Base-by-base conservation (phyloP, 129 eudicot species). In the Escallonia rubra region DNA sequence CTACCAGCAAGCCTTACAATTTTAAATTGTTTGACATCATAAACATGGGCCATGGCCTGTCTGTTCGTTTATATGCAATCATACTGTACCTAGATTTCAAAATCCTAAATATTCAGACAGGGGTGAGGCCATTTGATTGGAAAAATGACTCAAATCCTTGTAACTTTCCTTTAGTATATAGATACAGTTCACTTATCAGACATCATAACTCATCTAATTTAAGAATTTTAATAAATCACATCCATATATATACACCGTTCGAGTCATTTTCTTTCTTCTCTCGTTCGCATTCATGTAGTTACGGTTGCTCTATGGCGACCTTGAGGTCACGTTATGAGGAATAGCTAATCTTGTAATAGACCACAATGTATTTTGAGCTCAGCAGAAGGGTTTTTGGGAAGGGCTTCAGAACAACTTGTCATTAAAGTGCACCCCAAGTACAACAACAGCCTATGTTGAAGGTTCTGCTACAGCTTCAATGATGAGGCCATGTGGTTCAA, bases 401-500 rank as follows among this genome's bases (percentile, higher is more conserved):
- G 68, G 57, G 3, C 23, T 8, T 2, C 5, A 64, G 44, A 4
- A 34, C 11, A 23, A 23, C 3, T 23, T 16, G 15, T 43, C 40
- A 46, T 46, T 63, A 63, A 62, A 62, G 13, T 42, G 34, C 34
- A 23, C 34, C 34, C 34, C 34, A 63, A 63, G 41, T 14, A 15
- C 5, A 55, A 6, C 7, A 46, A 46, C 2, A 15, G 70, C 61
- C 40, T 42, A 43, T 66, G 14, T 54, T 38, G 70, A 43, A 39
- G 46, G 16, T 45, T 57, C 10, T 66, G 38, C 53, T 52, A 10
- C 60, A 59, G 41, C 75, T 68, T 46, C 69, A 68, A 77, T 81
- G 86, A 81, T 77, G 79, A 81, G 64, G 51, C 72, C 86, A 81
- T 77, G 80, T 81, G 83, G 64, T 61, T 78, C 69, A 59, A 40